Evolutionary conservation across 495 filamentous ascomycete genomes (phyloP).

Genomic region (Penicillium roqueforti): DNA sequence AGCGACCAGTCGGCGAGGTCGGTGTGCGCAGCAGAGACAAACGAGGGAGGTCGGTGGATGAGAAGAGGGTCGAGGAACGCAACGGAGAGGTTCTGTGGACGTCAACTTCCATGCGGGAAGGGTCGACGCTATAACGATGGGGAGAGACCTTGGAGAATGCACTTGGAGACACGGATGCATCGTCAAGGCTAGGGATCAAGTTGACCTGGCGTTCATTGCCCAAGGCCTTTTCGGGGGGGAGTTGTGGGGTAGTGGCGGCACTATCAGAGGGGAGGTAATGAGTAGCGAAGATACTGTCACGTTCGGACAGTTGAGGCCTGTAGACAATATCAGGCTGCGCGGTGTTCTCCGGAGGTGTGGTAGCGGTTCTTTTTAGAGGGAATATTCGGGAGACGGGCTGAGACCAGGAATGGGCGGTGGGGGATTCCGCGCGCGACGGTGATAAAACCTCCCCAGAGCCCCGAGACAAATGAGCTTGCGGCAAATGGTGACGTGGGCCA

Average conservation of each 20-base stretch:
- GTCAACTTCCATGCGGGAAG: conserved; percentile 46
- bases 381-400: conserved; percentile 28
- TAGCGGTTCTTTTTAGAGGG: conserved; percentile 38
- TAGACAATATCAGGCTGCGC: conserved; percentile 29
- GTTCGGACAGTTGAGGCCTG: conserved; percentile 53
- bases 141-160: conserved; percentile 37
- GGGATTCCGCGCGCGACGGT: conserved; percentile 41
- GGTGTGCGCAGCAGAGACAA: conserved; percentile 30
- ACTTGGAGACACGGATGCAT: conserved; percentile 34
- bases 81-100: conserved; percentile 37
- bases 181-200: conserved; percentile 29
- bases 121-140: conserved; percentile 29
- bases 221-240: conserved; percentile 36
- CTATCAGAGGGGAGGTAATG: conserved; percentile 52
- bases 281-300: conserved; percentile 62
- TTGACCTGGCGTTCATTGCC: conserved; percentile 31
- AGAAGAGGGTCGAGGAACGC: conserved; percentile 30
- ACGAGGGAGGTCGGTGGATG: conserved; percentile 24
- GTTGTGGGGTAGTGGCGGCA: conserved; percentile 45
- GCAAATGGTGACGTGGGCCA: conserved; percentile 42
- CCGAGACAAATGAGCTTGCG: conserved; percentile 33
- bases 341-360: conserved; percentile 26
- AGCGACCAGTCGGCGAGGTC: conserved; percentile 26
- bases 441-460: conserved; percentile 31
- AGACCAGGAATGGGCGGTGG: conserved; percentile 37